These are phyloP conservation scores for Drosera spatulata DNA, from an alignment of 179 eudicot genomes.

Conservation along the genomic window DNA sequence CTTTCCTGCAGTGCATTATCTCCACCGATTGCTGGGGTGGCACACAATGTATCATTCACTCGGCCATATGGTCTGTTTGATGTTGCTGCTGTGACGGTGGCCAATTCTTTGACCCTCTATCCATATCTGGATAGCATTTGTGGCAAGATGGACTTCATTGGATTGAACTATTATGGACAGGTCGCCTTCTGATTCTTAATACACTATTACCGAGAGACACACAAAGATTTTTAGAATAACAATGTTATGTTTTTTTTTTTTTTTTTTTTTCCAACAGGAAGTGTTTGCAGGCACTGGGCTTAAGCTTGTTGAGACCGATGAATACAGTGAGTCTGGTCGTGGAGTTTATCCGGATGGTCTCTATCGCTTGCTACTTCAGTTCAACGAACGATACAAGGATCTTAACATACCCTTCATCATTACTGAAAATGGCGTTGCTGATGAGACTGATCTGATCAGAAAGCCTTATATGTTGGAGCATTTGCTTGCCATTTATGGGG, in stretches of 20 bases:
- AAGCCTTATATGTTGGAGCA: slow-evolving; percentile 84
- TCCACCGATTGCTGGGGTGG: slow-evolving; percentile 67
- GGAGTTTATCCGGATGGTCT: slow-evolving; percentile 97
- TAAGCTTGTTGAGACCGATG: slow-evolving; percentile 78
- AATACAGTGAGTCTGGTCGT: slow-evolving; percentile 96
- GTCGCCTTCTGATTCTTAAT: slow-evolving; percentile 16
- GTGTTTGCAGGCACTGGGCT: slow-evolving; percentile 77
- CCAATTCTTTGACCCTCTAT: slow-evolving; percentile 72
- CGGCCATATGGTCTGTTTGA: slow-evolving; percentile 97
- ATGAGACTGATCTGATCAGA: slow-evolving; percentile 89
- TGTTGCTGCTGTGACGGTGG: slow-evolving; percentile 72
- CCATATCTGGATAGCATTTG: slow-evolving; percentile 69
- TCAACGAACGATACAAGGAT: slow-evolving; percentile 95
- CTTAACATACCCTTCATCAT: slow-evolving; percentile 69
- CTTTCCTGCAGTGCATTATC: slow-evolving; percentile 32
- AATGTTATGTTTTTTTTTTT: too few relatives aligned
- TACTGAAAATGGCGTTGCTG: slow-evolving; percentile 87
- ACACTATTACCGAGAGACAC: neutral
- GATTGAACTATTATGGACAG: slow-evolving; percentile 97
- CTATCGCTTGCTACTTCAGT: slow-evolving; percentile 80
- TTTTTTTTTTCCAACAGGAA: slow-evolving; percentile 54
- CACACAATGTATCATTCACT: slow-evolving; percentile 96
- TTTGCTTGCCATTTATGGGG: slow-evolving; percentile 81
- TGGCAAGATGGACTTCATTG: slow-evolving; percentile 78
- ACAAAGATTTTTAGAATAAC: neutral